Evolutionary conservation across 2,329 filamentous ascomycete genomes (phyloP).

Genomic region (Fusarium buharicum): DNA sequence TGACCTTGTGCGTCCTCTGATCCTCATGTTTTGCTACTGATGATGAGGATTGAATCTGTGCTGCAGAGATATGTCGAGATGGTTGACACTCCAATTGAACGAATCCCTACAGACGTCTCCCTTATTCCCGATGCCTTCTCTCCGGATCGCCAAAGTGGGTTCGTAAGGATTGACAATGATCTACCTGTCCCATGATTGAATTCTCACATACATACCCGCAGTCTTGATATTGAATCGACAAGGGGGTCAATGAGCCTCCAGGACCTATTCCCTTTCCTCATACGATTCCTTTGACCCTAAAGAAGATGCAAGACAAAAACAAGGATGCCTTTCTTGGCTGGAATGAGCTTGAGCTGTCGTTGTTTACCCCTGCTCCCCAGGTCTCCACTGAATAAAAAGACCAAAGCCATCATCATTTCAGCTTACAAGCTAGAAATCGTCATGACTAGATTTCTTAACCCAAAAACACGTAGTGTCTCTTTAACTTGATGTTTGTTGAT

Average conservation of each 20-base stretch:
- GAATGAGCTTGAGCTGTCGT: constrained; percentile 26
- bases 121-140: constrained; percentile 25
- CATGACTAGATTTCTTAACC: constrained; percentile 17
- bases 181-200: constrained; percentile 30
- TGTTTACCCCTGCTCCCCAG: constrained; percentile 21
- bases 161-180: constrained; percentile 30
- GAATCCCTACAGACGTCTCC: constrained; percentile 1
- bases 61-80: background rate
- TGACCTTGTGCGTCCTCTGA: constrained; percentile 15
- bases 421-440: constrained; percentile 26
- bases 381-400: constrained; percentile 30
- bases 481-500: constrained; percentile 21
- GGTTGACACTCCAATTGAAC: background rate
- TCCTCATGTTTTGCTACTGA: constrained; percentile 8
- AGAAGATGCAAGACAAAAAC: constrained; percentile 10
- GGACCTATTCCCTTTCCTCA: constrained; percentile 1
- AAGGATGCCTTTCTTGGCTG: constrained; percentile 37
- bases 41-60: constrained; percentile 4
- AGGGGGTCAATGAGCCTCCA: constrained; percentile 29
- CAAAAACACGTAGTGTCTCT: constrained; percentile 34
- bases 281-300: background rate
- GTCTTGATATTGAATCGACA: constrained; percentile 13
- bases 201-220: constrained; percentile 4
- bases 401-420: constrained; percentile 27
- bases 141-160: constrained; percentile 25